These are phyloP conservation scores for Cyberlindnera xylosilytica DNA, from an alignment of 805 yeast genomes.

Conservation along the genomic window DNA sequence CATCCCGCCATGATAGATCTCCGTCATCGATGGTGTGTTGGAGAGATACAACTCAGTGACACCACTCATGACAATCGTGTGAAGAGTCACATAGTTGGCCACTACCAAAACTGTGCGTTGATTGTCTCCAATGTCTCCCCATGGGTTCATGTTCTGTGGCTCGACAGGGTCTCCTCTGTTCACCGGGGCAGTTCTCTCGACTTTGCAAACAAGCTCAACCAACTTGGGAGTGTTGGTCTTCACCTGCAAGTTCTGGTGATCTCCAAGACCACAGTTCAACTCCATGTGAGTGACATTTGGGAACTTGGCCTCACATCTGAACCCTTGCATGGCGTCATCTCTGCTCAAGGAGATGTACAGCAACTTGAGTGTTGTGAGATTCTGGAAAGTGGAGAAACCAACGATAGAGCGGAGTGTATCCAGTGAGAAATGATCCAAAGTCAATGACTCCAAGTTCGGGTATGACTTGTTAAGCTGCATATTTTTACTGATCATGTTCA, in stretches of 20 bases:
- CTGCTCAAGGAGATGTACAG: background rate
- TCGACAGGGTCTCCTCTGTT: slow-evolving; percentile 1
- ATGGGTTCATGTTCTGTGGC: background rate
- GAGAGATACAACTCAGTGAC: slow-evolving; percentile 2
- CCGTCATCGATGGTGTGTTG: slow-evolving; percentile 4
- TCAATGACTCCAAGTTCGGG: slow-evolving; percentile 6
- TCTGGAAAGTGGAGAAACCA: background rate
- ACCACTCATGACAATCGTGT: slow-evolving; percentile 6
- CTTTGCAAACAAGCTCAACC: slow-evolving; percentile 3
- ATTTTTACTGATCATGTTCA: background rate
- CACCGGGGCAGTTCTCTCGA: background rate
- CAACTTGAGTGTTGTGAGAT: slow-evolving; percentile 3
- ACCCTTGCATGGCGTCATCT: background rate
- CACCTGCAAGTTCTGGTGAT: background rate
- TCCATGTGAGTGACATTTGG: slow-evolving; percentile 4
- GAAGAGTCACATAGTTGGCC: background rate
- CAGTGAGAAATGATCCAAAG: slow-evolving; percentile 4
- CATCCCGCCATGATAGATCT: slow-evolving; percentile 14
- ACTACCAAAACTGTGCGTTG: background rate
- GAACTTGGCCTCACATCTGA: slow-evolving; percentile 1
- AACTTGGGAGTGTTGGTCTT: slow-evolving; percentile 4
- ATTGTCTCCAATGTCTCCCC: background rate
- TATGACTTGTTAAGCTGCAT: background rate
- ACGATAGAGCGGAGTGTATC: background rate
- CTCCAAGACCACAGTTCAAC: slow-evolving; percentile 1